Conservation (phyloP, 2,329 filamentous ascomycete species). For the Hirsutella minnesotensis region DNA sequence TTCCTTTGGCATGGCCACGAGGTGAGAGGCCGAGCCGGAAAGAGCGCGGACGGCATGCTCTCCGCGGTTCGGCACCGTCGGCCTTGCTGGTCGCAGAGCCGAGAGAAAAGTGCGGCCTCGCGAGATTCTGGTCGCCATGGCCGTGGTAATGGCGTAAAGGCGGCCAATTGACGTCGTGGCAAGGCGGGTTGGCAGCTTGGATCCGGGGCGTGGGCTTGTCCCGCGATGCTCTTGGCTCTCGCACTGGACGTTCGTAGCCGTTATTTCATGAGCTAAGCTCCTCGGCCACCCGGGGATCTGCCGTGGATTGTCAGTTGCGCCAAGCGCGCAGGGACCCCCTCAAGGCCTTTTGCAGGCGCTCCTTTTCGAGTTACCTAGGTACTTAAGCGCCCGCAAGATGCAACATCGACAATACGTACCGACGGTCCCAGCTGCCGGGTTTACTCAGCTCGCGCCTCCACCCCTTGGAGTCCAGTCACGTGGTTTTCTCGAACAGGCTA, state of each 20-base stretch:
- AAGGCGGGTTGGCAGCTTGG: neutral
- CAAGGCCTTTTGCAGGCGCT: too few relatives aligned
- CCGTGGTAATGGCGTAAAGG: constrained; percentile 19
- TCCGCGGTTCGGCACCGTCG: constrained; percentile 21
- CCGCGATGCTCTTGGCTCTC: neutral
- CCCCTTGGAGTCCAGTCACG: constrained; percentile 8
- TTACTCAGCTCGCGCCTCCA: too few relatives aligned
- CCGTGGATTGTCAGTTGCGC: constrained; percentile 5
- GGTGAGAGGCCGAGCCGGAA: constrained; percentile 32
- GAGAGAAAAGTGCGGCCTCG: constrained; percentile 44
- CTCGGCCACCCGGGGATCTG: constrained; percentile 13
- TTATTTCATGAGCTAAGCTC: too few relatives aligned
- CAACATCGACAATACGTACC: too few relatives aligned
- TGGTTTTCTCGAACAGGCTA: constrained; percentile 9
- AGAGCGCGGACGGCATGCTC: constrained; percentile 35
- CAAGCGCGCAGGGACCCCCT: too few relatives aligned
- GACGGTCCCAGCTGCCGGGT: too few relatives aligned
- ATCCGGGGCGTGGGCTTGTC: neutral
- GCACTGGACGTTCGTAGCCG: neutral
- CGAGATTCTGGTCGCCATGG: constrained; percentile 50
- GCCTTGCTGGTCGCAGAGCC: constrained; percentile 40
- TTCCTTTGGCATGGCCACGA: constrained; percentile 48
- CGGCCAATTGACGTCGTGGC: constrained; percentile 31
- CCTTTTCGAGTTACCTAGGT: too few relatives aligned
- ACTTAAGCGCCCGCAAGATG: too few relatives aligned